Evolutionary conservation across 345 rosid species (phyloP).

Genomic region (Jatropha curcas): DNA sequence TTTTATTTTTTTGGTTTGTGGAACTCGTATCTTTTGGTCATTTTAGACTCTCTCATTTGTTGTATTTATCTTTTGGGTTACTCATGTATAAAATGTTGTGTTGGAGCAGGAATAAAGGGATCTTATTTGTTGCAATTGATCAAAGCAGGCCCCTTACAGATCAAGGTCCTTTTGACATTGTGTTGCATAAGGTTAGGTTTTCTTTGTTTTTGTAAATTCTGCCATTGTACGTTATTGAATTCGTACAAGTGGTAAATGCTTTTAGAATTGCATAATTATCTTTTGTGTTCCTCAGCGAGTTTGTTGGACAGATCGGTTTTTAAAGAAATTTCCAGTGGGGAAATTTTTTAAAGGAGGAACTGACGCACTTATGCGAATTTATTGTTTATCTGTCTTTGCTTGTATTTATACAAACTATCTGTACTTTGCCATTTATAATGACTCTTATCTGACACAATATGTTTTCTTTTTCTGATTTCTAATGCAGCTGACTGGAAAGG

Average conservation of each 20-base stretch:
- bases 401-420: background rate
- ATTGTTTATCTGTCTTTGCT: background rate
- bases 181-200: conserved; percentile 64
- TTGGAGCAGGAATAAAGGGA: conserved; percentile 41
- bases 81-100: background rate
- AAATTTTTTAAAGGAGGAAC: background rate
- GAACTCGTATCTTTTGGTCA: background rate
- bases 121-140: conserved; percentile 72
- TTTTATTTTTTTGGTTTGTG: background rate
- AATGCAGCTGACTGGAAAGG: conserved; percentile 62
- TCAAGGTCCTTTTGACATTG: conserved; percentile 83
- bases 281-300: background rate
- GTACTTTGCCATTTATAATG: background rate
- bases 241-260: background rate
- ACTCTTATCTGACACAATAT: background rate
- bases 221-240: background rate
- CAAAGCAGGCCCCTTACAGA: conserved; percentile 67
- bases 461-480: conserved; percentile 10
- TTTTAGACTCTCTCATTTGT: background rate
- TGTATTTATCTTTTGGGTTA: background rate
- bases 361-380: background rate
- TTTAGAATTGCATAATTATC: background rate
- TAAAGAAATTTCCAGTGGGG: background rate
- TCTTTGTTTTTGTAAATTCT: background rate
- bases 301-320: background rate